Percentiles rank a stretch among this genome's conserved stretches.
Conservation (phyloP, 306 rosid genomes). For the Cucurbita ficifolia region DNA sequence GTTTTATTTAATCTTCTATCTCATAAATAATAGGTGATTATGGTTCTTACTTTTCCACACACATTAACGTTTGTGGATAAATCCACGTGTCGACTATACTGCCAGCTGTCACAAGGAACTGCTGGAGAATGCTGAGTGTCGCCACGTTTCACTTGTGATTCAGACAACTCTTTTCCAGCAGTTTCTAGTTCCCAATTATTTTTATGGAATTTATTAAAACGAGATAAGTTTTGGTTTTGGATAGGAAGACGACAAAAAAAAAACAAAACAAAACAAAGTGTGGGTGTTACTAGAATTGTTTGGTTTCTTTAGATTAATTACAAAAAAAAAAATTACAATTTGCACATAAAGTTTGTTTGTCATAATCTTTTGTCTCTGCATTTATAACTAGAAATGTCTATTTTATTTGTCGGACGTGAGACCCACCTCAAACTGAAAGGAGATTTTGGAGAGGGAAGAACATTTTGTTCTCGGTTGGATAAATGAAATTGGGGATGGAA, state of each 20-base stretch:
- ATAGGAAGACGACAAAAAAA: neutral
- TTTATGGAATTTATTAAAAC: neutral
- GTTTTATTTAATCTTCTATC: too few species aligned
- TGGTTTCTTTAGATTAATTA: neutral
- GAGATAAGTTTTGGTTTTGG: neutral
- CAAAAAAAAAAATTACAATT: too few species aligned
- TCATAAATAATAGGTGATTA: too few species aligned
- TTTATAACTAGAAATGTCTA: too few species aligned
- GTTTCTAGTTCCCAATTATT: neutral
- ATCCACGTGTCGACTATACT: conserved; percentile 2
- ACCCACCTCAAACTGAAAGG: too few species aligned
- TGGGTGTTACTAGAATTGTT: neutral
- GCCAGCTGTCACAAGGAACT: neutral
- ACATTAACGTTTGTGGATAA: neutral
- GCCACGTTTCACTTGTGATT: conserved; percentile 1
- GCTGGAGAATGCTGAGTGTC: neutral
- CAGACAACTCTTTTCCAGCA: neutral
- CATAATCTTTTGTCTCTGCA: too few species aligned
- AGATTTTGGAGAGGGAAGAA: too few species aligned
- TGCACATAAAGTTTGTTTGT: too few species aligned
- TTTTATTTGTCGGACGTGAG: too few species aligned
- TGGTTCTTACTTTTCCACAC: too few species aligned
- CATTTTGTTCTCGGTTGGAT: too few species aligned
- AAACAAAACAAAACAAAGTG: neutral
- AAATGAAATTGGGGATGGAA: too few species aligned